Percentiles rank a stretch among this genome's conserved stretches.
Evolutionary conservation across 2,329 filamentous ascomycete genomes (phyloP).

Genomic region (Trichoderma pleuroti): DNA sequence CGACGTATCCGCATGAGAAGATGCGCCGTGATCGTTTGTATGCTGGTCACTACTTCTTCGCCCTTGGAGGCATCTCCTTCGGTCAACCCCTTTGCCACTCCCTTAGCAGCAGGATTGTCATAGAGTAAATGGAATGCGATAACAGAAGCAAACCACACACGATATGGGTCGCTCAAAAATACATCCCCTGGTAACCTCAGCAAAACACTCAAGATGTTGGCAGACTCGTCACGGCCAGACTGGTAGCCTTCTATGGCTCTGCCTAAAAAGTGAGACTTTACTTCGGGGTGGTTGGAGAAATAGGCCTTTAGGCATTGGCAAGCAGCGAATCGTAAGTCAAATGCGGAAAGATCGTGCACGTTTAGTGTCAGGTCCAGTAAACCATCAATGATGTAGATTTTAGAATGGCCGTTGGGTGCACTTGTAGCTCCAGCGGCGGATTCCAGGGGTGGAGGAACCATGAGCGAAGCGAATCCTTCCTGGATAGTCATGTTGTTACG

Average conservation of each 20-base stretch:
- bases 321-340: conserved; percentile 79
- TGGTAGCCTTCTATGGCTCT: conserved; percentile 85
- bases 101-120: conserved; percentile 76
- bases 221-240: conserved; percentile 72
- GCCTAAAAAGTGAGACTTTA: conserved; percentile 79
- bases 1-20: conserved; percentile 76
- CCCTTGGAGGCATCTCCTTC: conserved; percentile 86
- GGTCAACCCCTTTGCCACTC: conserved; percentile 72
- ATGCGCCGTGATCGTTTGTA: conserved; percentile 83
- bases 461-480: conserved; percentile 83
- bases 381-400: conserved; percentile 89
- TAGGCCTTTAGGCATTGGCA: conserved; percentile 93
- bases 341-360: conserved; percentile 60
- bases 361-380: conserved; percentile 78
- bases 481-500: conserved; percentile 75
- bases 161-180: conserved; percentile 73
- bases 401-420: conserved; percentile 50
- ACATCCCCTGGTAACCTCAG: conserved; percentile 62
- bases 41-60: conserved; percentile 91
- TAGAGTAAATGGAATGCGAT: conserved; percentile 82
- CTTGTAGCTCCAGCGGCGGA: conserved; percentile 34
- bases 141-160: conserved; percentile 83
- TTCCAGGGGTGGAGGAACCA: conserved; percentile 60
- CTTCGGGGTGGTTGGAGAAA: conserved; percentile 75
- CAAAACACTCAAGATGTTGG: conserved; percentile 83